These are phyloP conservation scores for Acer yangbiense DNA, from an alignment of 345 rosid species.

Conservation along the genomic window DNA sequence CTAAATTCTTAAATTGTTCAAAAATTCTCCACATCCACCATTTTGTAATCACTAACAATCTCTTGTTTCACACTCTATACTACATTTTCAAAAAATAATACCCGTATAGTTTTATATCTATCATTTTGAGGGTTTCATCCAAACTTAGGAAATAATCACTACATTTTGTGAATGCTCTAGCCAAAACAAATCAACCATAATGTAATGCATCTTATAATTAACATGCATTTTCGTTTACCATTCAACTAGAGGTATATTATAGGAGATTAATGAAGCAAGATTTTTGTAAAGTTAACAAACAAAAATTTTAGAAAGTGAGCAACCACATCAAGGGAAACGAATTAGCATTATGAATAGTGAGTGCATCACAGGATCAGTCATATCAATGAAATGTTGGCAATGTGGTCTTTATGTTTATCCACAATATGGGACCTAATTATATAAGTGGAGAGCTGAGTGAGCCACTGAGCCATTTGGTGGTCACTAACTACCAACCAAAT, in stretches of 20 bases:
- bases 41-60: background rate
- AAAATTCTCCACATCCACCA: background rate
- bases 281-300: background rate
- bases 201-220: background rate
- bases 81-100: background rate
- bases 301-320: background rate
- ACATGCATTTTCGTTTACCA: background rate
- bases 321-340: background rate
- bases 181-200: background rate
- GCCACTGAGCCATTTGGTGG: background rate
- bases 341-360: background rate
- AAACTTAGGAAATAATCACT: background rate
- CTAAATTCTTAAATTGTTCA: background rate
- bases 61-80: background rate
- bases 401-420: background rate
- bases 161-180: no score
- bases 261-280: no score
- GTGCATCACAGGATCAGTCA: background rate
- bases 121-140: background rate
- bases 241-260: no score
- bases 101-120: background rate
- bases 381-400: background rate
- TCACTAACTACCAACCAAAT: background rate
- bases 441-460: conserved; percentile 6
- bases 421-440: background rate